Conservation (phyloP, 2,329 filamentous ascomycete genomes). For the Cercospora citrullina region DNA sequence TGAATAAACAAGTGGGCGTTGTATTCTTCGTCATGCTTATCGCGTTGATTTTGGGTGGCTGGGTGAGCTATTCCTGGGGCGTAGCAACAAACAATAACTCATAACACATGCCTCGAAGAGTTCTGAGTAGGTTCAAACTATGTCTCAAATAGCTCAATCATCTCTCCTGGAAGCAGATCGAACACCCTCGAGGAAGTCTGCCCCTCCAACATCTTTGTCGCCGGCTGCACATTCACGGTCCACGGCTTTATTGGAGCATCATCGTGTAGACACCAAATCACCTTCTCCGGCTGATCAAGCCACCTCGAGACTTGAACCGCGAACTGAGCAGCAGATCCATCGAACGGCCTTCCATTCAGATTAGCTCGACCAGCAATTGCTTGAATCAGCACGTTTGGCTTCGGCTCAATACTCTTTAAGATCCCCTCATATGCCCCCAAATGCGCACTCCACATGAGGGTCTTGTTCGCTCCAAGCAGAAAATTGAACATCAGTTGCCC, state of each 20-base stretch:
- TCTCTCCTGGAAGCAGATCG: neutral
- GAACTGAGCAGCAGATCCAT: neutral
- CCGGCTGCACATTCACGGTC: neutral
- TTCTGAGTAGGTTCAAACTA: neutral
- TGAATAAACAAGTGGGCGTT: conserved; percentile 42
- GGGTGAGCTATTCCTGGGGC: conserved; percentile 62
- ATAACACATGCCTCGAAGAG: neutral
- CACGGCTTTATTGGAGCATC: neutral
- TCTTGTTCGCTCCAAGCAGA: neutral
- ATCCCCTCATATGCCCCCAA: neutral
- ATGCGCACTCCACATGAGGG: neutral
- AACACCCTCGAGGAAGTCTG: neutral
- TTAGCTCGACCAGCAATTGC: neutral
- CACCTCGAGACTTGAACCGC: neutral
- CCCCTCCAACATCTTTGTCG: neutral
- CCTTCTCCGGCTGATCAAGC: neutral
- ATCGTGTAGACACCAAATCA: neutral
- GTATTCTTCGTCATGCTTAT: conserved; percentile 49
- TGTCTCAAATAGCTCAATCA: neutral
- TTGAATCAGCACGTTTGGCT: neutral
- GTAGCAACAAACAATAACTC: conserved; percentile 55
- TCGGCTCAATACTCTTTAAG: neutral
- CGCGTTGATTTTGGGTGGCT: conserved; percentile 53
- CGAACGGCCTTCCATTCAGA: neutral
- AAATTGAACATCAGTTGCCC: neutral